These are phyloP conservation scores for Apostasia shenzhenica DNA, from an alignment of 106 monocot genomes.

Conservation along the genomic window DNA sequence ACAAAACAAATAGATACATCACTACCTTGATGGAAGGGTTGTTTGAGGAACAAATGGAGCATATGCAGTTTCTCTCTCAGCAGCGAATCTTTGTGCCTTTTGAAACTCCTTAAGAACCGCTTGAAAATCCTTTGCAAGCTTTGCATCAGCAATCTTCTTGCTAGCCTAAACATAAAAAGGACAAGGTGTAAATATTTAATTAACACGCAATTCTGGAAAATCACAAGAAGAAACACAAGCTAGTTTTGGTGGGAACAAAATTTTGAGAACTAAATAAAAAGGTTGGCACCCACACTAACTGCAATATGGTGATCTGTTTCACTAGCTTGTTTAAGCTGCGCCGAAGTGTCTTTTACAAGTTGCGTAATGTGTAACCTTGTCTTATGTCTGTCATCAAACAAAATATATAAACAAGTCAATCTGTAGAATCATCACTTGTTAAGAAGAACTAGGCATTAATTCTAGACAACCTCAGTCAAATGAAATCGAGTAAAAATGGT, in stretches of 20 bases:
- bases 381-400: conserved; percentile 60
- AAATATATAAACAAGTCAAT: background rate
- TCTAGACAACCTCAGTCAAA: no score
- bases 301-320: conserved; percentile 62
- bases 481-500: no score
- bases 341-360: conserved; percentile 83
- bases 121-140: conserved; percentile 92
- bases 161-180: conserved; percentile 36
- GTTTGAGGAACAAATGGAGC: conserved; percentile 74
- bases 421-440: no score
- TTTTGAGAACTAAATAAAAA: no score
- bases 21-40: conserved; percentile 63
- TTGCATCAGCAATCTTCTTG: conserved; percentile 90
- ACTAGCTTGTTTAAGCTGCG: conserved; percentile 74
- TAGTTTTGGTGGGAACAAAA: no score
- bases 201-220: no score
- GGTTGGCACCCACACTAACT: conserved; percentile 56
- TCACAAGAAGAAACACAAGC: no score
- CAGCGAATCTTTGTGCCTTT: conserved; percentile 69
- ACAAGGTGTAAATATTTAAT: no score
- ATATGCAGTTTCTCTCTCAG: conserved; percentile 80
- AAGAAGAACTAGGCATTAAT: no score
- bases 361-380: conserved; percentile 66
- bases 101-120: conserved; percentile 79
- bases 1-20: background rate